Evolutionary conservation across 805 yeast species (phyloP).

Genomic region (Trichomonascus vanleenenianus): DNA sequence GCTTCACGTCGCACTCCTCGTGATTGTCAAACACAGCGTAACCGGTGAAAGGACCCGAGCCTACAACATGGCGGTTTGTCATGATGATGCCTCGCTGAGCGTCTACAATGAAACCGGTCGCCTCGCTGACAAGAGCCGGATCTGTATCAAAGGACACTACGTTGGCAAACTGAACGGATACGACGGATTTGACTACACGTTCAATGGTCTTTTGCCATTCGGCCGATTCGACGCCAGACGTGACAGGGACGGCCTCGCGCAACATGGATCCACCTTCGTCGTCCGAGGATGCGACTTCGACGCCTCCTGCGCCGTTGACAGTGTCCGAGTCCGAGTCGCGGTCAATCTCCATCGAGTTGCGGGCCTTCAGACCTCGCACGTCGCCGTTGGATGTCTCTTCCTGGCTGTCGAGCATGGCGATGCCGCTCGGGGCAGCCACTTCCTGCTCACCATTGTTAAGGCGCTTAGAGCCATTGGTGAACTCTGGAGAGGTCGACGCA

Average conservation of each 20-base stretch:
- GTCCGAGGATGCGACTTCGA: neutral
- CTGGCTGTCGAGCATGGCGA: neutral
- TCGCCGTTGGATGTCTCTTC: neutral
- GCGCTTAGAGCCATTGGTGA: neutral
- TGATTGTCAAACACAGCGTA: constrained; percentile 90
- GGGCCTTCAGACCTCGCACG: neutral
- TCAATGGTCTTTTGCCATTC: constrained; percentile 79
- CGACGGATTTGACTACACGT: constrained; percentile 76
- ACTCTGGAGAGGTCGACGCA: constrained; percentile 6
- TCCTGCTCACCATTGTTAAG: neutral
- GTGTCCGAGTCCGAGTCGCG: neutral
- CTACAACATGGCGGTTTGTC: constrained; percentile 92
- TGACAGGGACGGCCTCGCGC: neutral
- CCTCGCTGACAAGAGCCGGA: constrained; percentile 64
- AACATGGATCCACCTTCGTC: neutral
- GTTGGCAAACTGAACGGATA: constrained; percentile 81
- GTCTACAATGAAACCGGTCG: constrained; percentile 95
- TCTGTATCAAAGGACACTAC: constrained; percentile 86
- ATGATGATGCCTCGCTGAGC: constrained; percentile 71
- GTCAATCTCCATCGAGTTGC: constrained; percentile 2
- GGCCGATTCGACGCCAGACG: constrained; percentile 11
- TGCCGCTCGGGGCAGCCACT: neutral
- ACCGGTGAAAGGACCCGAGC: constrained; percentile 91
- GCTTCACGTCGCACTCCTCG: constrained; percentile 81
- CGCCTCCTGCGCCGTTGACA: neutral